These are phyloP conservation scores for Neonectria coccinea DNA, from an alignment of 2,329 filamentous ascomycete genomes.

Conservation along the genomic window DNA sequence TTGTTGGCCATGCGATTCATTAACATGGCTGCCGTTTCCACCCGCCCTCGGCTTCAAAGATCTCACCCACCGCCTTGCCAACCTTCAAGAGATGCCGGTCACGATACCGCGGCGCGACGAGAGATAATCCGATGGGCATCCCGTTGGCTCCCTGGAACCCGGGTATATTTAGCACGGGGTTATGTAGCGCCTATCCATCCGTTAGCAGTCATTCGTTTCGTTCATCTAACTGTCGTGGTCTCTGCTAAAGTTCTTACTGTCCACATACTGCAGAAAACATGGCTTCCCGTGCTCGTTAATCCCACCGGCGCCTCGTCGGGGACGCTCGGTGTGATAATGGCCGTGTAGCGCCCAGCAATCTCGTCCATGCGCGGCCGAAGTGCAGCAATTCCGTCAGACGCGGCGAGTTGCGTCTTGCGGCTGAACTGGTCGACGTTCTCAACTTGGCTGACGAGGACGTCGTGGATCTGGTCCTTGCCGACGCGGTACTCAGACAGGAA, in stretches of 20 bases:
- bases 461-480: conserved; percentile 60
- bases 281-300: conserved; percentile 64
- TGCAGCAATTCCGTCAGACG: conserved; percentile 65
- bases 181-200: conserved; percentile 61
- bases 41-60: conserved; percentile 50
- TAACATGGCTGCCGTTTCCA: conserved; percentile 40
- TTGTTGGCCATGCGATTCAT: neutral
- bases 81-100: conserved; percentile 60
- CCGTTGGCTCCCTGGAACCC: conserved; percentile 66
- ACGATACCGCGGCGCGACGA: conserved; percentile 61
- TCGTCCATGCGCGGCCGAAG: conserved; percentile 67
- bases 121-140: conserved; percentile 70
- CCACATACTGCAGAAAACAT: conserved; percentile 65
- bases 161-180: conserved; percentile 72
- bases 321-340: conserved; percentile 69
- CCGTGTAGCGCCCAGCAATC: conserved; percentile 64
- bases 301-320: conserved; percentile 71
- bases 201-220: conserved; percentile 13
- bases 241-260: too few relatives aligned
- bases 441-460: conserved; percentile 62
- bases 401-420: conserved; percentile 62
- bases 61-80: conserved; percentile 51
- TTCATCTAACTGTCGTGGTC: neutral
- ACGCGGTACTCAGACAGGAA: conserved; percentile 67
- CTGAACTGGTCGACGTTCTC: conserved; percentile 61